Conservation (phyloP, 2,329 filamentous ascomycete species). For the Nothophoma quercina region DNA sequence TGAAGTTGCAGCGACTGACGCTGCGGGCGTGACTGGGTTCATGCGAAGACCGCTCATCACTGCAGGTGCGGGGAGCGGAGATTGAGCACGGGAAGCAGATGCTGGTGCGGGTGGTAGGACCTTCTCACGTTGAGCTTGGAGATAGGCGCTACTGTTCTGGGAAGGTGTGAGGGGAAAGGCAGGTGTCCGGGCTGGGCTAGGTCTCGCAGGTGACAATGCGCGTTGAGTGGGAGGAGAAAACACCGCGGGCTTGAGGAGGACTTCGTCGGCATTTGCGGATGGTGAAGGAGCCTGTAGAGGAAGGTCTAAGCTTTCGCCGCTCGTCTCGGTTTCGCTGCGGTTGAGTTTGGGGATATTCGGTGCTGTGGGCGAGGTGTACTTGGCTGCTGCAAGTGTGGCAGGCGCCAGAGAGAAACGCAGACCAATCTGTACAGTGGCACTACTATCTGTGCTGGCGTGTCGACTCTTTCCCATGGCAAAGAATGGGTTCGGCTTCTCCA, state of each 20-base stretch:
- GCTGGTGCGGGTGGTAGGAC: slow-evolving; percentile 44
- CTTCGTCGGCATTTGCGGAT: slow-evolving; percentile 20
- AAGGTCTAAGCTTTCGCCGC: slow-evolving; percentile 37
- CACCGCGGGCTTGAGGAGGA: slow-evolving; percentile 25
- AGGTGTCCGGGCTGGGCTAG: slow-evolving; percentile 34
- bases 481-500: slow-evolving; percentile 51
- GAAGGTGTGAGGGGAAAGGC: slow-evolving; percentile 37
- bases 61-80: slow-evolving; percentile 16
- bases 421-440: slow-evolving; percentile 75
- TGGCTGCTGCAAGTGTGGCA: slow-evolving; percentile 46
- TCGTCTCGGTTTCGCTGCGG: slow-evolving; percentile 37
- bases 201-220: slow-evolving; percentile 26
- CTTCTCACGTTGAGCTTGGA: slow-evolving; percentile 45
- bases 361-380: slow-evolving; percentile 28
- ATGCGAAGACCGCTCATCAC: slow-evolving; percentile 42
- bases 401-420: slow-evolving; percentile 67
- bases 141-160: slow-evolving; percentile 40
- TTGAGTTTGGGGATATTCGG: slow-evolving; percentile 26
- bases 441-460: slow-evolving; percentile 64
- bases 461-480: slow-evolving; percentile 33
- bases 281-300: slow-evolving; percentile 42
- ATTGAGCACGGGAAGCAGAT: slow-evolving; percentile 22
- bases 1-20: slow-evolving; percentile 21
- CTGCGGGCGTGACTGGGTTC: slow-evolving; percentile 44
- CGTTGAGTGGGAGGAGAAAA: slow-evolving; percentile 32